Evolutionary conservation across 2,329 filamentous ascomycete species (phyloP).

Genomic region (Immersiporthe knoxdaviesiana): DNA sequence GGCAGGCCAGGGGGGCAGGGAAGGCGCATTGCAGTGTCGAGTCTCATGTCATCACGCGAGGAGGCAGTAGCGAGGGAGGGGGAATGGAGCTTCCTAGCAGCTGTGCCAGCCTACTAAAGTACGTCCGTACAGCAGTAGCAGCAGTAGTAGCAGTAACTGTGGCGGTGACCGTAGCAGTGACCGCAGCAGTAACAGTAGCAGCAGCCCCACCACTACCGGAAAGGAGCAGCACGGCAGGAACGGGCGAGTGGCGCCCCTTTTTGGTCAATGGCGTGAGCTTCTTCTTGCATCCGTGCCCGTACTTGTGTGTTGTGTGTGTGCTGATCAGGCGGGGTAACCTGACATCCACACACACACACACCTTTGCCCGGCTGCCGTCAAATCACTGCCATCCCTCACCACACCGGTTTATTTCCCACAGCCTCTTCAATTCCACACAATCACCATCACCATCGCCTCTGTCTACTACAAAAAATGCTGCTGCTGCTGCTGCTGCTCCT

Average conservation of each 20-base stretch:
- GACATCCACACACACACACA: too few relatives aligned
- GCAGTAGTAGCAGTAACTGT: background rate
- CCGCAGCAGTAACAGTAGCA: background rate
- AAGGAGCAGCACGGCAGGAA: background rate
- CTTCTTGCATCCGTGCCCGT: background rate
- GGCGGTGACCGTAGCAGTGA: background rate
- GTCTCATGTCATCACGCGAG: slow-evolving; percentile 16
- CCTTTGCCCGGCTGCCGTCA: too few relatives aligned
- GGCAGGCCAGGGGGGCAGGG: background rate
- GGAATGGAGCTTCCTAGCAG: background rate
- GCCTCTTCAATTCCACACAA: background rate
- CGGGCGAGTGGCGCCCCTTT: background rate
- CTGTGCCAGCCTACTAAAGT: background rate
- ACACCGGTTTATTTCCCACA: too few relatives aligned
- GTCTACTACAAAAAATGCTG: background rate
- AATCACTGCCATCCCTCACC: background rate
- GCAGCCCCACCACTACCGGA: background rate
- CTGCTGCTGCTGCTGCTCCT: background rate
- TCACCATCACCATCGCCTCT: background rate
- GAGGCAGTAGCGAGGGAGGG: background rate
- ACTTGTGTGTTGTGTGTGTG: background rate
- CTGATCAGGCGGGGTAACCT: slow-evolving; percentile 16
- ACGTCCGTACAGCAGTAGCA: background rate
- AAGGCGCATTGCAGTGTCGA: background rate
- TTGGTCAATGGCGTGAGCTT: slow-evolving; percentile 24